These are phyloP conservation scores for Plasmodium vinckei DNA, from an alignment of 169 alveolate genomes.

Conservation along the genomic window DNA sequence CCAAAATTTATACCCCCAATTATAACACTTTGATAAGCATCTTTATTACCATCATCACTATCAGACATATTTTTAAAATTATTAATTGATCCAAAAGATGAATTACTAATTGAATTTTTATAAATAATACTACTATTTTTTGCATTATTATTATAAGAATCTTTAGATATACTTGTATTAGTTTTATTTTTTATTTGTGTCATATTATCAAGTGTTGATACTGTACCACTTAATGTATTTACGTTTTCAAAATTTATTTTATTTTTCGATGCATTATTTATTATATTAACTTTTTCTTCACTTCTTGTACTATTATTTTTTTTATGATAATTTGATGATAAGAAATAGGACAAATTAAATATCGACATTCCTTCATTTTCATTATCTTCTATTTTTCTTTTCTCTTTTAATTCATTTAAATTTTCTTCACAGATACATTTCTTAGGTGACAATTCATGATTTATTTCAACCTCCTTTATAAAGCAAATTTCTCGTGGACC, in stretches of 20 bases:
- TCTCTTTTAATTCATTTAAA: conserved; percentile 43
- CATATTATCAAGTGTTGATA: not conserved
- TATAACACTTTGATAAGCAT: conserved; percentile 61
- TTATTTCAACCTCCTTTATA: conserved; percentile 44
- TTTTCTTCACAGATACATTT: conserved; percentile 65
- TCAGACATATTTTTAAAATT: conserved; percentile 34
- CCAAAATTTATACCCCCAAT: conserved; percentile 75
- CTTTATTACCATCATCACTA: conserved; percentile 44
- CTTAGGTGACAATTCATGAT: conserved; percentile 49
- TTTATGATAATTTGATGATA: conserved; percentile 52
- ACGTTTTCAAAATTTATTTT: not conserved
- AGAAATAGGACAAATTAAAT: conserved; percentile 51
- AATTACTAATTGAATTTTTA: conserved; percentile 8
- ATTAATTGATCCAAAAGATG: conserved; percentile 20
- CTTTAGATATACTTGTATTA: not conserved
- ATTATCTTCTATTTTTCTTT: conserved; percentile 33
- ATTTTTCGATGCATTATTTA: not conserved
- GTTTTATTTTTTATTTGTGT: not conserved
- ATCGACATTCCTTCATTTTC: conserved; percentile 70
- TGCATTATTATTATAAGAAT: not conserved
- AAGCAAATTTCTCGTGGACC: conserved; percentile 4
- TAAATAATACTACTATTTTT: not conserved
- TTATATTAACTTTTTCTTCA: conserved; percentile 20
- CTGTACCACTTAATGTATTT: not conserved
- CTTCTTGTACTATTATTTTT: conserved; percentile 40